Base-by-base conservation (phyloP, 1,284 basidiomycete genomes). In the Xanthoconium separans region DNA sequence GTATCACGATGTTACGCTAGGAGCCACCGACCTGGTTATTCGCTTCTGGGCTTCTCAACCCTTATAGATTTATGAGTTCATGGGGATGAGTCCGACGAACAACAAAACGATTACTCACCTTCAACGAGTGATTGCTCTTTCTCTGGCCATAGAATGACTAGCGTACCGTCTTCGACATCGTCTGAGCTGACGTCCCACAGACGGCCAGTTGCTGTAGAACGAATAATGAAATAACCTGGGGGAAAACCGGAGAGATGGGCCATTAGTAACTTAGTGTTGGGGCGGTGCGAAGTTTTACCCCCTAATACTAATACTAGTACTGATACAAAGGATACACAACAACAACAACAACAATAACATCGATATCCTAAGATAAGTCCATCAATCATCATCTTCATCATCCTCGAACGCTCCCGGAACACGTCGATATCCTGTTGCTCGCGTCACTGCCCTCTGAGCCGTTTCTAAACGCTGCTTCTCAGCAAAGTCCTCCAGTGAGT, bases 91-190 rank as follows among this genome's bases (percentile, higher is more conserved):
- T 22, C 22, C 22, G 22, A 22, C 22, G 22, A 22, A 22, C 22
- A 4, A 22, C 22, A 22, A 4, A 2, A 44, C 10, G 45, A 49
- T 59, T 6, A 51, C 68, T 58, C 65, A 88, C 89, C 77, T 76
- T 91, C 87, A 1, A 91, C 89, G 6, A 90, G 72, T 10, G 84
- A 88, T 8, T 72, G 80, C 60, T 91, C 90, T 56, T 82, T 89
- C 69, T 83, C 82, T 9, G 82, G 79, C 78, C 79, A 91, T 6
- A 92, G 70, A 47, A 84, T 75, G 50, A 90, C 62, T 44, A 81
- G 78, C 2, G 83, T 80, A 8, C 84, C 84, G 68, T 92, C 89
- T 55, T 84, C 82, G 4, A 79, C 74, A 15, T 72, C 71, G 59
- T 85, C 82, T 30, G 65, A 66, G 39, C 71, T 71, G 15, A 91